These are phyloP conservation scores for Diaporthe longicolla DNA, from an alignment of 2,329 filamentous ascomycete genomes.

Conservation along the genomic window DNA sequence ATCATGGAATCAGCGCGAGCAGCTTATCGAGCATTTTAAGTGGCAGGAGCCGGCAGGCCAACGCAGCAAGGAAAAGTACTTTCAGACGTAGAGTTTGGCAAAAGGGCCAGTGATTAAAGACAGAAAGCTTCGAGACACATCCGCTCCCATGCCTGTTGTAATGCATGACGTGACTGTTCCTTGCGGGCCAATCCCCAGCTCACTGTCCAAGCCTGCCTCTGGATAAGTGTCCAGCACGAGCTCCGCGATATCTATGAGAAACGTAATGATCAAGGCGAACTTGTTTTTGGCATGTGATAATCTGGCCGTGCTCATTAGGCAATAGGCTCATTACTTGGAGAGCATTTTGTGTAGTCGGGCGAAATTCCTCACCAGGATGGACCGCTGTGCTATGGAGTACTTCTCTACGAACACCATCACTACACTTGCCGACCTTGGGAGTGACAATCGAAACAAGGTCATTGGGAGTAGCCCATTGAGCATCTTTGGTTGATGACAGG, in stretches of 20 bases:
- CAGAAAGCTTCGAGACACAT: neutral
- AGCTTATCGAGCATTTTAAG: neutral
- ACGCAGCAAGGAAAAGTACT: neutral
- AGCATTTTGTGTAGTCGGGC: neutral
- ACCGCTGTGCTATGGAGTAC: neutral
- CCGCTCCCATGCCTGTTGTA: neutral
- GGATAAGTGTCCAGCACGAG: neutral
- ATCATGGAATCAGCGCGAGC: neutral
- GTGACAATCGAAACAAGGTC: neutral
- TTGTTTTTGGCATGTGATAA: neutral
- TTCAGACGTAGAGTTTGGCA: neutral
- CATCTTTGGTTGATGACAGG: neutral
- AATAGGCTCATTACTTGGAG: too few species aligned
- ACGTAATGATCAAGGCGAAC: neutral
- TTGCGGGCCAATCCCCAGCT: neutral
- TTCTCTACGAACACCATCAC: neutral
- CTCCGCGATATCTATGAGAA: neutral
- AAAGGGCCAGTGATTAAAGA: neutral
- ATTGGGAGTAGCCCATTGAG: neutral
- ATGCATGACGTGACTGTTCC: neutral
- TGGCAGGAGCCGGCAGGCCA: neutral
- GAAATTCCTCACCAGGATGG: neutral
- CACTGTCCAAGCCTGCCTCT: neutral
- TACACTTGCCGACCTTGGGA: neutral
- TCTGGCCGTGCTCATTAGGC: neutral